Percentiles rank a stretch among this genome's conserved stretches.
These are phyloP conservation scores for Trichoderma virens DNA, from an alignment of 495 filamentous ascomycete species.

Conservation along the genomic window DNA sequence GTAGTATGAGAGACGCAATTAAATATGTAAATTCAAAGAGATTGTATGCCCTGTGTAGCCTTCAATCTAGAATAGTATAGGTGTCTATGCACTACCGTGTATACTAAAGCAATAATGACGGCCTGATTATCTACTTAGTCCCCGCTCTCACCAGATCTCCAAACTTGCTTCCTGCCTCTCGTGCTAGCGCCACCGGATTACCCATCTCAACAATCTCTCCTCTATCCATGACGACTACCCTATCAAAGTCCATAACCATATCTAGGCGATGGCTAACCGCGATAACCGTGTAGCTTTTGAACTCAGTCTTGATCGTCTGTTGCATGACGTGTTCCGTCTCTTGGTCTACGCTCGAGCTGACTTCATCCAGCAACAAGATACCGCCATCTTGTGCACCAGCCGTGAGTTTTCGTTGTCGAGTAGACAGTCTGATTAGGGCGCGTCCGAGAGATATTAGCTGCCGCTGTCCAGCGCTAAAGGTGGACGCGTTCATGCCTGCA, in stretches of 20 bases:
- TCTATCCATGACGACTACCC: slow-evolving; percentile 37
- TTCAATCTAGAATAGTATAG: no score
- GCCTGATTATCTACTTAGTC: no score
- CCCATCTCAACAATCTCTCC: slow-evolving; percentile 36
- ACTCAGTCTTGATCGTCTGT: slow-evolving; percentile 47
- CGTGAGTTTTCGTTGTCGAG: not conserved
- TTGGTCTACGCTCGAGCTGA: slow-evolving; percentile 38
- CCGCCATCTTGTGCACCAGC: not conserved
- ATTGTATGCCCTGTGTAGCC: no score
- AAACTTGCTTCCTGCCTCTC: slow-evolving; percentile 27
- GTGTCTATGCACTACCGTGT: no score
- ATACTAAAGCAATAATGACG: no score
- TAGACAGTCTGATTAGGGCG: slow-evolving; percentile 30
- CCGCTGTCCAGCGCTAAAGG: slow-evolving; percentile 41
- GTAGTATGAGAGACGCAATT: no score
- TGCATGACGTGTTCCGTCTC: slow-evolving; percentile 53
- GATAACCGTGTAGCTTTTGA: slow-evolving; percentile 46
- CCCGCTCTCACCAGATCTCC: slow-evolving; percentile 19
- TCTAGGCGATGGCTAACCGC: slow-evolving; percentile 49
- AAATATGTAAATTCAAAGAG: no score
- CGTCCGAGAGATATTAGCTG: slow-evolving; percentile 52
- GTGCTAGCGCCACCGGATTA: slow-evolving; percentile 23
- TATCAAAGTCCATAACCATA: slow-evolving; percentile 24
- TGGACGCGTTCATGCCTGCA: not conserved
- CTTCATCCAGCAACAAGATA: slow-evolving; percentile 28